phyloP scores from a whole-genome alignment of 176 grass and related monocot species.

The Rhipidocladum racemiflorum region DNA sequence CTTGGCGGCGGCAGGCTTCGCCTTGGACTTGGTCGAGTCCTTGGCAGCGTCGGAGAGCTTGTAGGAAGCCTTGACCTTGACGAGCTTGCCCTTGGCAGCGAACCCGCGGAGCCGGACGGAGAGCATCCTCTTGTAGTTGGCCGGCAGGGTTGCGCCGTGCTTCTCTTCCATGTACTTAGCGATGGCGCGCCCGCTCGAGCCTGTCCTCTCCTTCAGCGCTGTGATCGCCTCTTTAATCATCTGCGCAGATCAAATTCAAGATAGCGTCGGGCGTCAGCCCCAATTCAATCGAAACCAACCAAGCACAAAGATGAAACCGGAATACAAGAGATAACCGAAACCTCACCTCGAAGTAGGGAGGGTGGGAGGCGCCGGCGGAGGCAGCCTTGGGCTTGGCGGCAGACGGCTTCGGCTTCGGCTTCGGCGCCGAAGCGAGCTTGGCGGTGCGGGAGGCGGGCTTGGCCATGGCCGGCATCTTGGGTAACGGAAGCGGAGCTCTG shows the following conservation, averaged over 20 bases:
- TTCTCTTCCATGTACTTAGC: slow-evolving; percentile 82
- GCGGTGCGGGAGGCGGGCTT: slow-evolving; percentile 27
- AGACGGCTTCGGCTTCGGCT: slow-evolving; percentile 49
- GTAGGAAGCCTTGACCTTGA: slow-evolving; percentile 97
- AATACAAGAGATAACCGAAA: not conserved
- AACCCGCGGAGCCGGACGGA: slow-evolving; percentile 48
- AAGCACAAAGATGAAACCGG: rapidly evolving
- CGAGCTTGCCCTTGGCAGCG: slow-evolving; percentile 78
- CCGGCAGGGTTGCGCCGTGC: slow-evolving; percentile 55
- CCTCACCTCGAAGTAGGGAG: slow-evolving; percentile 62
- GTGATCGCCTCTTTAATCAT: slow-evolving; percentile 91
- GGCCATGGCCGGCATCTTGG: slow-evolving; percentile 45
- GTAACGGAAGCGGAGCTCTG: not conserved
- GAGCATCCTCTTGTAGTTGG: slow-evolving; percentile 84
- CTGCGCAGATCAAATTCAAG: slow-evolving; percentile 15
- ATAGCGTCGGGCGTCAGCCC: not conserved
- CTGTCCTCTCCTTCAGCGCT: slow-evolving; percentile 71
- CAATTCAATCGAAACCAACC: not conserved
- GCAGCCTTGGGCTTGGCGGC: slow-evolving; percentile 46
- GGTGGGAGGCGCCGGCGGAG: slow-evolving; percentile 31
- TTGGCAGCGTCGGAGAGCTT: slow-evolving; percentile 74
- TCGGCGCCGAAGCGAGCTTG: slow-evolving; percentile 11
- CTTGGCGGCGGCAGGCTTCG: slow-evolving; percentile 9
- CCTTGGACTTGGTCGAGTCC: not conserved
- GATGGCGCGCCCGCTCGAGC: slow-evolving; percentile 77